phyloP scores from a whole-genome alignment of 805 yeast genomes.

The Starmerella asiatica region DNA sequence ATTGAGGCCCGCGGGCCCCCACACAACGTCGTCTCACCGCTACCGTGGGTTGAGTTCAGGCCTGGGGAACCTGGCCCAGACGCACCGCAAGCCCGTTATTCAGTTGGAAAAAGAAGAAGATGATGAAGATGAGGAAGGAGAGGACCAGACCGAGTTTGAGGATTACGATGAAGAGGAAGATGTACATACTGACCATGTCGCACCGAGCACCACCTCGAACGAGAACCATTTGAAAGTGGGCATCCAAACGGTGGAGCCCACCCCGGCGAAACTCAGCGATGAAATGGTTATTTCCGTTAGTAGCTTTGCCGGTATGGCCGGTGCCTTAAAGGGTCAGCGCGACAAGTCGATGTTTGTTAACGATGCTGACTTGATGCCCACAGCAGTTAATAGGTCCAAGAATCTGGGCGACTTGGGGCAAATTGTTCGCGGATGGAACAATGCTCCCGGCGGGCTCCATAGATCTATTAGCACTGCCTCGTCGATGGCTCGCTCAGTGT shows the following conservation, averaged over 20 bases:
- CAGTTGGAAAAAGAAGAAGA: conserved; percentile 18
- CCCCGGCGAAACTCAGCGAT: conserved; percentile 20
- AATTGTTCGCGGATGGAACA: conserved; percentile 15
- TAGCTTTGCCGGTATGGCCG: conserved; percentile 21
- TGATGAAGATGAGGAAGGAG: conserved; percentile 11
- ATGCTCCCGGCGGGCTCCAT: not conserved
- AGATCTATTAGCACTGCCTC: not conserved
- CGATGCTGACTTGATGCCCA: conserved; percentile 18
- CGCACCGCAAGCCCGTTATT: conserved; percentile 12
- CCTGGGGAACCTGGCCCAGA: conserved; percentile 6
- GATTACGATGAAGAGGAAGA: conserved; percentile 7
- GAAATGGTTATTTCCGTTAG: conserved; percentile 22
- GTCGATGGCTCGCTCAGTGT: not conserved
- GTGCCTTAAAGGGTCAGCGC: conserved; percentile 17
- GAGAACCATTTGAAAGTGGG: conserved; percentile 15
- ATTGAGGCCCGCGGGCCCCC: too few species aligned
- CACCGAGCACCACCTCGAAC: not conserved
- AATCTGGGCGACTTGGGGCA: conserved; percentile 18
- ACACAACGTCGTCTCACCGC: conserved; percentile 8
- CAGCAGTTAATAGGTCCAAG: conserved; percentile 17
- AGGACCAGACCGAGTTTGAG: conserved; percentile 1
- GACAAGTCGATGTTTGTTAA: conserved; percentile 18
- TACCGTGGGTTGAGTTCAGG: conserved; percentile 9
- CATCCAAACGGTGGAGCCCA: conserved; percentile 19
- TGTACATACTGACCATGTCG: not conserved